Evolutionary conservation across 257 asterid species (phyloP).

Genomic region (Fraxinus excelsior): DNA sequence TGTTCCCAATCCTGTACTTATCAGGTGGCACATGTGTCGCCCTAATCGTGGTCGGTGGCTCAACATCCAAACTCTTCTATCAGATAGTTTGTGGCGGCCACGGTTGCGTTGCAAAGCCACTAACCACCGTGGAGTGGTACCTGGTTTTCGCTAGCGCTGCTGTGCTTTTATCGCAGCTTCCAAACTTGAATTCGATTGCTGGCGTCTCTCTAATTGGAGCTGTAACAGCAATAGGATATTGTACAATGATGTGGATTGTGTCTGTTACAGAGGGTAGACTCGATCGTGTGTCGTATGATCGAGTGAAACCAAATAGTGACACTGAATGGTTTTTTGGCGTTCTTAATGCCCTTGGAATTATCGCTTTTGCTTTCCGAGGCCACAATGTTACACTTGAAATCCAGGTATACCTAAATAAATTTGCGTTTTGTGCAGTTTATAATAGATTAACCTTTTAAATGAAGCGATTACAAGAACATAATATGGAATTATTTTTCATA

Average conservation of each 20-base stretch:
- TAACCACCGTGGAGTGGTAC: slow-evolving; percentile 42
- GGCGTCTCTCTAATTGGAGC: slow-evolving; percentile 36
- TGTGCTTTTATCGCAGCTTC: slow-evolving; percentile 33
- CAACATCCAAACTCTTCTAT: slow-evolving; percentile 35
- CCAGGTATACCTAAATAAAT: slow-evolving; percentile 20
- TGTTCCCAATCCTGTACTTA: slow-evolving; percentile 35
- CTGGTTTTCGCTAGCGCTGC: slow-evolving; percentile 31
- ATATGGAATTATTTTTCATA: no score
- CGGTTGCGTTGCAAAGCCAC: slow-evolving; percentile 26
- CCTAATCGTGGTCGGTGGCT: slow-evolving; percentile 33
- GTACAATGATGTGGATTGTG: slow-evolving; percentile 33
- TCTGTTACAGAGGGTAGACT: slow-evolving; percentile 33
- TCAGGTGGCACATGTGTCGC: slow-evolving; percentile 37
- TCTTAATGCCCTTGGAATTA: slow-evolving; percentile 33
- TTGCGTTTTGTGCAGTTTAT: no score
- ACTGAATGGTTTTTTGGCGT: slow-evolving; percentile 25
- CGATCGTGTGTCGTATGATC: slow-evolving; percentile 29
- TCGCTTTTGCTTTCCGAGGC: slow-evolving; percentile 41
- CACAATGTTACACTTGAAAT: slow-evolving; percentile 38
- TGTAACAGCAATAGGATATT: slow-evolving; percentile 34
- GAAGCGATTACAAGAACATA: background rate
- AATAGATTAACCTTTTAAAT: background rate
- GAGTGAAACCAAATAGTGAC: slow-evolving; percentile 1
- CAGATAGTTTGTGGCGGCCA: slow-evolving; percentile 33
- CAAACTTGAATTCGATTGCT: slow-evolving; percentile 39